phyloP scores from a whole-genome alignment of 345 rosid species.

The Gossypium raimondii region DNA sequence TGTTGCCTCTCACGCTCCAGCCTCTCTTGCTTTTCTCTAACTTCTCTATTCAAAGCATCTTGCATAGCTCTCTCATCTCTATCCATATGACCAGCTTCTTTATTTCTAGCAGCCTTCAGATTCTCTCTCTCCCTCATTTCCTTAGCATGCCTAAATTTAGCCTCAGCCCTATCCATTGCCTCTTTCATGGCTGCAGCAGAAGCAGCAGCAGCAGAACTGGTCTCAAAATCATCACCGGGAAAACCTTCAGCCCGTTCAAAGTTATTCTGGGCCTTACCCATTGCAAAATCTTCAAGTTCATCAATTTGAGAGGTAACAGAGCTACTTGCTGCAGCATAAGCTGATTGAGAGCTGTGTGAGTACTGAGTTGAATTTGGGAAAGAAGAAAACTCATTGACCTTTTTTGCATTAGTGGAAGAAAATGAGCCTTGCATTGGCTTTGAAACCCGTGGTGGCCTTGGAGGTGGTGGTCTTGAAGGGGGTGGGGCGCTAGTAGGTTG shows the following conservation, averaged over 20 bases:
- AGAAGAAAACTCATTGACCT: slow-evolving; percentile 43
- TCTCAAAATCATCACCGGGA: slow-evolving; percentile 53
- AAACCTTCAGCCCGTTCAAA: slow-evolving; percentile 42
- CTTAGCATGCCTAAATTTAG: slow-evolving; percentile 79
- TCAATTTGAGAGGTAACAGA: slow-evolving; percentile 59
- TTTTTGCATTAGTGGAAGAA: slow-evolving; percentile 39
- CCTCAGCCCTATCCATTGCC: slow-evolving; percentile 98
- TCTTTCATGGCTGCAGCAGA: slow-evolving; percentile 98
- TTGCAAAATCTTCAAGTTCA: slow-evolving; percentile 72
- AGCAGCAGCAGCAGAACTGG: slow-evolving; percentile 66
- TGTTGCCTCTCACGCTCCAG: slow-evolving; percentile 58
- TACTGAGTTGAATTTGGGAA: slow-evolving; percentile 42
- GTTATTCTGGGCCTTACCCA: slow-evolving; percentile 40
- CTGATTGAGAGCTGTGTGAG: slow-evolving; percentile 42
- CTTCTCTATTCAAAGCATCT: slow-evolving; percentile 44
- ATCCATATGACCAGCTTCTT: slow-evolving; percentile 52
- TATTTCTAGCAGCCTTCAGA: slow-evolving; percentile 60
- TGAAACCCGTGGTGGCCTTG: slow-evolving; percentile 62
- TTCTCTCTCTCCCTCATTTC: slow-evolving; percentile 82
- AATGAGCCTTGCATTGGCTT: slow-evolving; percentile 38
- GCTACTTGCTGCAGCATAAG: slow-evolving; percentile 33
- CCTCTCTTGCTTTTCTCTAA: slow-evolving; percentile 33
- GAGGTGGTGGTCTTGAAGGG: slow-evolving; percentile 98
- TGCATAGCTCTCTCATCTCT: slow-evolving; percentile 36
- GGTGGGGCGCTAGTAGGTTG: slow-evolving; percentile 82